Conservation (phyloP, 129 eudicot genomes). For the Chrysanthemum lavandulifolium region DNA sequence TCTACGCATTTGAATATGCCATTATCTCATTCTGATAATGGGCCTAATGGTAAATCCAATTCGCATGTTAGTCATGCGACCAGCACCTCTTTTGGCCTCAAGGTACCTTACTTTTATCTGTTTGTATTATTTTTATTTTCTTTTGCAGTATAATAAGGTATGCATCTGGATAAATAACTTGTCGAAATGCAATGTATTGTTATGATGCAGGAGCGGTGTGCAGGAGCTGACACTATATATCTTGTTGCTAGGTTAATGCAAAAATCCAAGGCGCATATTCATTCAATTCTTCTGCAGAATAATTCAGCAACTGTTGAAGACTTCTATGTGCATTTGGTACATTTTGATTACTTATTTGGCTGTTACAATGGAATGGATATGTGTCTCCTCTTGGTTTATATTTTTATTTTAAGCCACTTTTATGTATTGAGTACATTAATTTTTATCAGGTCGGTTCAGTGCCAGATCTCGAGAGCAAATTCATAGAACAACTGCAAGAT, state of each 20-base stretch:
- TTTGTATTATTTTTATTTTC: neutral
- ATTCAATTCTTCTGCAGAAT: conserved; percentile 68
- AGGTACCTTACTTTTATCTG: conserved; percentile 43
- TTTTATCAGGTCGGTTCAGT: conserved; percentile 76
- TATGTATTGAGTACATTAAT: conserved; percentile 17
- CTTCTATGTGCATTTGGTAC: conserved; percentile 84
- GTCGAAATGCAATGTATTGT: conserved; percentile 13
- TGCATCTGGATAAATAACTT: neutral
- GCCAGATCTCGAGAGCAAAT: conserved; percentile 83
- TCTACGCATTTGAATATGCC: conserved; percentile 49
- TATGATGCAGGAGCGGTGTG: conserved; percentile 91
- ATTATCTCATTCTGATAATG: conserved; percentile 53
- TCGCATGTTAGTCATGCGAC: conserved; percentile 37
- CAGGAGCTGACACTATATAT: conserved; percentile 85
- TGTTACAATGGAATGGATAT: conserved; percentile 2
- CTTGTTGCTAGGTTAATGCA: conserved; percentile 83
- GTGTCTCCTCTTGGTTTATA: conserved; percentile 7
- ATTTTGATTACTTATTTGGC: neutral
- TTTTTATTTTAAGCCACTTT: conserved; percentile 14
- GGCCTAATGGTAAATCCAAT: conserved; percentile 58
- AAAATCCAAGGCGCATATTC: conserved; percentile 86
- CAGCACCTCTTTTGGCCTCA: conserved; percentile 59
- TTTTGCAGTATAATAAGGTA: conserved; percentile 7
- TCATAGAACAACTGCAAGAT: conserved; percentile 86
- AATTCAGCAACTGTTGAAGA: conserved; percentile 74